Evolutionary conservation across 352 stramenopile species (phyloP).

Genomic region (Pythium plurisporium): DNA sequence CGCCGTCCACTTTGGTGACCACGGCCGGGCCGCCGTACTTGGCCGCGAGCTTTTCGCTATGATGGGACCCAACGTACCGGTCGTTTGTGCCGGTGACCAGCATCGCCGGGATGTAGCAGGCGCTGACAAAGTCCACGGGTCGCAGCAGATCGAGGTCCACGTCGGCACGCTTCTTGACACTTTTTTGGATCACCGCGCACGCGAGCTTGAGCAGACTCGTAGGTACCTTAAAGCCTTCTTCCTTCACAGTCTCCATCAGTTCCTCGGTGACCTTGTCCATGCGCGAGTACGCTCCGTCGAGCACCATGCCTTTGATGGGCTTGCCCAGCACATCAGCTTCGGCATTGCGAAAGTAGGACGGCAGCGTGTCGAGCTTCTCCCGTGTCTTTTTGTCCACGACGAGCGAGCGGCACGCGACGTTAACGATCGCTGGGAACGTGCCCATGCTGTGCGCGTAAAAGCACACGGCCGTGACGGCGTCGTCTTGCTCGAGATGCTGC

Average conservation of each 20-base stretch:
- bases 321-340: conserved; percentile 40
- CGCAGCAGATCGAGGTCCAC: conserved; percentile 65
- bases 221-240: conserved; percentile 71
- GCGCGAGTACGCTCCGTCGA: conserved; percentile 70
- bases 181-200: conserved; percentile 61
- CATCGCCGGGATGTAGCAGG: conserved; percentile 69
- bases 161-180: conserved; percentile 69
- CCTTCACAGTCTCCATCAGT: conserved; percentile 50
- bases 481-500: conserved; percentile 47
- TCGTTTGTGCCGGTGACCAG: conserved; percentile 64
- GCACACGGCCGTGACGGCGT: conserved; percentile 47
- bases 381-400: conserved; percentile 40
- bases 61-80: conserved; percentile 55
- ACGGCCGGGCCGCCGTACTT: conserved; percentile 59
- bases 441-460: conserved; percentile 85
- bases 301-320: conserved; percentile 63
- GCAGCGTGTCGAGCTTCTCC: conserved; percentile 52
- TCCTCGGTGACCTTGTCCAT: conserved; percentile 68
- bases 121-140: conserved; percentile 63
- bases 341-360: conserved; percentile 40
- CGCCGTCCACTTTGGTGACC: conserved; percentile 48
- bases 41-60: conserved; percentile 58
- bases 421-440: conserved; percentile 71
- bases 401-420: conserved; percentile 58
- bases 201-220: conserved; percentile 69